A percentile compares a stretch with the other conserved stretches of the same genome.
Conservation (phyloP, 2,329 filamentous ascomycete genomes). For the Aschersonia sp. region DNA sequence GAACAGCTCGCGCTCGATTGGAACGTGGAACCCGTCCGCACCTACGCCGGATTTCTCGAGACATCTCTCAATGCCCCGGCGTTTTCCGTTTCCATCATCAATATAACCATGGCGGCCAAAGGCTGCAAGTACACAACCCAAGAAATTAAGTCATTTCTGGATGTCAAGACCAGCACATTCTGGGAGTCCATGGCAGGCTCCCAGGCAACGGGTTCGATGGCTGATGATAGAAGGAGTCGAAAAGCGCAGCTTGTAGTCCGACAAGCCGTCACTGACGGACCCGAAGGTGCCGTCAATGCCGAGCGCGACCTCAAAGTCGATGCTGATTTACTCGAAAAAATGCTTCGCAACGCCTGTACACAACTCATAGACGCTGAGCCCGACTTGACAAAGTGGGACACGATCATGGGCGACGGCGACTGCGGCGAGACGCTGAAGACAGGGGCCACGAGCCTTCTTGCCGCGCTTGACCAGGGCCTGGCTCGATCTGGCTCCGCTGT, state of each 20-base stretch:
- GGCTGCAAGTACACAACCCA: conserved; percentile 29
- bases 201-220: conserved; percentile 13
- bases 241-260: conserved; percentile 25
- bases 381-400: conserved; percentile 48
- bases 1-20: conserved; percentile 32
- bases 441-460: conserved; percentile 32
- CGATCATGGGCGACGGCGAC: conserved; percentile 50
- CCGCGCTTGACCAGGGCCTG: conserved; percentile 27
- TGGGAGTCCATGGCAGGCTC: conserved; percentile 38
- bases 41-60: conserved; percentile 51
- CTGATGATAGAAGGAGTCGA: conserved; percentile 15
- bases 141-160: conserved; percentile 49
- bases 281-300: conserved; percentile 20
- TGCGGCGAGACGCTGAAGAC: conserved; percentile 48
- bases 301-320: conserved; percentile 34
- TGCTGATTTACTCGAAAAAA: conserved; percentile 33
- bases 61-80: conserved; percentile 59
- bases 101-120: conserved; percentile 32
- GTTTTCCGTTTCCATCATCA: conserved; percentile 54
- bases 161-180: conserved; percentile 43
- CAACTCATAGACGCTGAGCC: conserved; percentile 43
- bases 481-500: conserved; percentile 28
- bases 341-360: conserved; percentile 38
- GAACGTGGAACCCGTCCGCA: conserved; percentile 35
- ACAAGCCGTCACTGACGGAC: conserved; percentile 15